Percentiles rank a stretch among this genome's conserved stretches.
Conservation (phyloP, 2,329 filamentous ascomycete species). For the Colletotrichum sublineola region DNA sequence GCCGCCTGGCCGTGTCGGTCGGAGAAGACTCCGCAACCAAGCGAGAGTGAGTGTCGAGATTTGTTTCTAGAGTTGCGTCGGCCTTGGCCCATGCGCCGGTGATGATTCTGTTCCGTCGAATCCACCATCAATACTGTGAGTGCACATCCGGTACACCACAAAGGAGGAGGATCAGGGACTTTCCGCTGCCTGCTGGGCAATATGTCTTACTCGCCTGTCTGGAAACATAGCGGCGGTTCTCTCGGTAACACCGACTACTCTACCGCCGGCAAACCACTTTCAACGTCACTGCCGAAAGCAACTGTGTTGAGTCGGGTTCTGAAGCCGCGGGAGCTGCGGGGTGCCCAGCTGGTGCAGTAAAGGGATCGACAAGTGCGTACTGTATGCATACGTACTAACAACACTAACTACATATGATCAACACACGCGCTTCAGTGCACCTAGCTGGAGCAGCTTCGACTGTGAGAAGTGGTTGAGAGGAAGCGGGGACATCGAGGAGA, state of each 20-base stretch:
- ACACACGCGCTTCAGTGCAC: background rate
- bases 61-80: background rate
- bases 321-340: background rate
- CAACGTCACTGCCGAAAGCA: background rate
- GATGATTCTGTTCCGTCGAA: conserved; percentile 14
- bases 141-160: background rate
- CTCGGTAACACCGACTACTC: background rate
- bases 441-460: background rate
- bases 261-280: background rate
- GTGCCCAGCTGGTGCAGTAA: background rate
- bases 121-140: background rate
- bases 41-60: no score
- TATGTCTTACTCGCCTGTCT: conserved; percentile 6
- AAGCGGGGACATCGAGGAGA: background rate
- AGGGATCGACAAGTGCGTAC: background rate
- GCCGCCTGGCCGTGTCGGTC: conserved; percentile 7
- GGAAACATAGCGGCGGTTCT: background rate
- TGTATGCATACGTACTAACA: background rate
- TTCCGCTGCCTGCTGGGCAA: background rate
- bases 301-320: background rate
- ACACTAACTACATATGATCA: no score
- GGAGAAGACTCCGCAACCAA: conserved; percentile 31
- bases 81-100: background rate
- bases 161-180: background rate
- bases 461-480: background rate